Base-by-base conservation (phyloP, 2,329 filamentous ascomycete species). In the Trichothecium sympodiale region DNA sequence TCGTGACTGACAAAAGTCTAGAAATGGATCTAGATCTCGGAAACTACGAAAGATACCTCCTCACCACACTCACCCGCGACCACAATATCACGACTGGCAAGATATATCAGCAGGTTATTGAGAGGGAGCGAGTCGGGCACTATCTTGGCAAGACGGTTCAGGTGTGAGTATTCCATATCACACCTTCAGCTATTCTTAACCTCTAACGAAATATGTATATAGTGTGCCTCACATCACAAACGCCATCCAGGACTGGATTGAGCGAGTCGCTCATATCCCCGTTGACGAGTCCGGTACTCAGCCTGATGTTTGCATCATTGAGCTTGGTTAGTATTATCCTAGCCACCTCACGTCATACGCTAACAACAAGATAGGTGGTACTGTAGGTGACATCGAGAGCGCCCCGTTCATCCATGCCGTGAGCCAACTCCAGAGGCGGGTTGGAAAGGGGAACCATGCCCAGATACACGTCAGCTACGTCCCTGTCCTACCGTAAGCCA, bases 61-160 rank as follows among this genome's bases (percentile, higher is more conserved):
- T 80, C 51, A 80, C 89, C 45, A 83, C 80, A 37, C 70, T 96
- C 41, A 85, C 77, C 8, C 71, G 80, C 42, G 87, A 94, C 48
- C 86, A 89, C 67, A 96, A 96, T 61, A 94, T 98, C 60, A 98
- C 91, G 4, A 94, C 89, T 5, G 91, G 91, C 54, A 95, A 96
- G 67, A 86, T 96, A 47, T 96, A 95, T 62, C 72, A 85, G 52
- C 77, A 83, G 50, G 88, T 95, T 36, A 87, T 94, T 49, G 71
- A 87, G 51, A 77, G 75, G 41, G 72, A 76, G 52, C 62, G 72
- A 17, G 59, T 60, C 29, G 73, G 74, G 37, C 80, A 91, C 55
- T 96, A 94, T 51, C 73, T 96, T 10, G 89, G 89, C 45, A 79
- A 82, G 57, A 87, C 88, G 14, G 81, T 93, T 13, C 87, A 95